Conservation (phyloP, 805 yeast genomes). For the Ogataea methylovora region DNA sequence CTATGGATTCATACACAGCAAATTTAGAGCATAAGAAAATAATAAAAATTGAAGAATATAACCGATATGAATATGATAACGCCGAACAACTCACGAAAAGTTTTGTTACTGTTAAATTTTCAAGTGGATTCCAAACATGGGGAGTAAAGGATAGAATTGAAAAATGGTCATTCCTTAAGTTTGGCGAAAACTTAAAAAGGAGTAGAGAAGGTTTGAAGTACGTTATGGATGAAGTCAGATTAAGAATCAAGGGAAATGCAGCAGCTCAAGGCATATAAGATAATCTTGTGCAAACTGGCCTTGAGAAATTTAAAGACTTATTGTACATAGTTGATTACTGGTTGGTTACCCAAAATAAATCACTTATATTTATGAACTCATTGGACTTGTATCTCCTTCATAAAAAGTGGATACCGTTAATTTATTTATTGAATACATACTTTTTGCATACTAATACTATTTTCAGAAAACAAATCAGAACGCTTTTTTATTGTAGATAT, state of each 20-base stretch:
- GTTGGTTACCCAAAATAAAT: background rate
- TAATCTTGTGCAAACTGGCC: too few species aligned
- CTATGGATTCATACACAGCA: slow-evolving; percentile 63
- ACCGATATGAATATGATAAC: slow-evolving; percentile 39
- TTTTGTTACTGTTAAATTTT: slow-evolving; percentile 50
- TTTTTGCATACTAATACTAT: too few species aligned
- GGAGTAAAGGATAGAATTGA: slow-evolving; percentile 73
- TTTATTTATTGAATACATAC: too few species aligned
- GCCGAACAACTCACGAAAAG: slow-evolving; percentile 33
- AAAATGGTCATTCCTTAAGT: slow-evolving; percentile 67
- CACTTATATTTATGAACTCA: background rate
- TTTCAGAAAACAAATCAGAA: too few species aligned
- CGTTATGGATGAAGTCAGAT: slow-evolving; percentile 53
- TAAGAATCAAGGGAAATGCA: slow-evolving; percentile 7
- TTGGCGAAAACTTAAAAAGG: slow-evolving; percentile 57
- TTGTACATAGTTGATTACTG: background rate
- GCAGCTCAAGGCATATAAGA: slow-evolving; percentile 1
- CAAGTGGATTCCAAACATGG: slow-evolving; percentile 51
- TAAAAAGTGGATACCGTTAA: too few species aligned
- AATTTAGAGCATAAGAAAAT: slow-evolving; percentile 80
- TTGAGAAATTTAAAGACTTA: background rate
- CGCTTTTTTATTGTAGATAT: too few species aligned
- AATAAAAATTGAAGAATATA: slow-evolving; percentile 71
- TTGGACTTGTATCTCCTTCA: too few species aligned
- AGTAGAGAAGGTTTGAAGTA: slow-evolving; percentile 67